Evolutionary conservation across 148 eudicot genomes (phyloP).

Genomic region (Heliamphora exappendiculata): DNA sequence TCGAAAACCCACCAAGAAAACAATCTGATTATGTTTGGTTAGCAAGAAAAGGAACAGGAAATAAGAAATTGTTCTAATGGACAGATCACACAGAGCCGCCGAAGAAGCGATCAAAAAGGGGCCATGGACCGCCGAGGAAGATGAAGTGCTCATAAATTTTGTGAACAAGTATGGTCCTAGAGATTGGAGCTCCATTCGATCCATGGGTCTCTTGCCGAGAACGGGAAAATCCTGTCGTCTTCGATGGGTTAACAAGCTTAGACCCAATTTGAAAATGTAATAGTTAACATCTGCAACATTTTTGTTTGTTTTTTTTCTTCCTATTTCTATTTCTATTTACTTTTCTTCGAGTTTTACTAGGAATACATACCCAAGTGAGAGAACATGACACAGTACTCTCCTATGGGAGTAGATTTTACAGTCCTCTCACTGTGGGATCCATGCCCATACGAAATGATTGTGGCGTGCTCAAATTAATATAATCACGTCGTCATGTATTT

Average conservation of each 20-base stretch:
- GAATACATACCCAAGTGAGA: too few species aligned
- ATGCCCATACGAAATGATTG: too few species aligned
- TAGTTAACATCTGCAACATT: neutral
- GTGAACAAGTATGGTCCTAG: conserved; percentile 68
- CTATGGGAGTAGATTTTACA: too few species aligned
- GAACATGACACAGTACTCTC: too few species aligned
- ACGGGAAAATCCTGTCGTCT: conserved; percentile 93
- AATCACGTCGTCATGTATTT: too few species aligned
- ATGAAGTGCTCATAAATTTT: conserved; percentile 56
- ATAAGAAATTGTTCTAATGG: neutral
- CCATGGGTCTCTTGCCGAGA: conserved; percentile 76
- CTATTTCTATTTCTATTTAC: too few species aligned
- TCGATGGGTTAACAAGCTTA: conserved; percentile 93
- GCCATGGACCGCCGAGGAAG: conserved; percentile 89
- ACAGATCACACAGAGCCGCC: neutral
- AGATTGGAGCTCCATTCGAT: conserved; percentile 99
- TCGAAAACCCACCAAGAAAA: neutral
- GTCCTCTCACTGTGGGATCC: too few species aligned
- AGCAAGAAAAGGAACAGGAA: neutral
- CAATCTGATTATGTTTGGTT: neutral
- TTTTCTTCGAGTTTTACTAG: too few species aligned
- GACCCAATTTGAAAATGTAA: conserved; percentile 78
- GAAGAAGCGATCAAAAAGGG: conserved; percentile 52
- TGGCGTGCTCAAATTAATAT: too few species aligned
- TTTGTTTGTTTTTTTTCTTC: too few species aligned